Evolutionary conservation across 306 rosid genomes (phyloP).

Genomic region (Astragalus membranaceus): DNA sequence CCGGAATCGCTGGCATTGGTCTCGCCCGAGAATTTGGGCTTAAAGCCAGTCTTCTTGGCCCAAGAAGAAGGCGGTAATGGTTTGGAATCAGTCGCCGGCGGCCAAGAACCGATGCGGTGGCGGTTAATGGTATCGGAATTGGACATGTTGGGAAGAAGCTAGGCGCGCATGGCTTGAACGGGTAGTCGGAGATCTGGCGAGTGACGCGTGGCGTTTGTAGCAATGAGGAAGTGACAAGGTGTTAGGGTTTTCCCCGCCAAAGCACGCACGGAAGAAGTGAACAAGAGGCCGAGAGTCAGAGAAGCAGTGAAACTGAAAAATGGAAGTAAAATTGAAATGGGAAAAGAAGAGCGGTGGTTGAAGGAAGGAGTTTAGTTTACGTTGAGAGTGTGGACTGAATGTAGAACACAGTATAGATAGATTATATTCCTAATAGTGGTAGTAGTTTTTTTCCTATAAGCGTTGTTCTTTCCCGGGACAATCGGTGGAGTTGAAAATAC

Average conservation of each 20-base stretch:
- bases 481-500: no score
- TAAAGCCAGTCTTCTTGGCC: slow-evolving; percentile 90
- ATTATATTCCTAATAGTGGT: no score
- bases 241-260: not conserved
- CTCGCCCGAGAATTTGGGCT: slow-evolving; percentile 94
- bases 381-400: not conserved
- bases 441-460: not conserved
- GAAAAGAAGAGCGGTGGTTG: not conserved
- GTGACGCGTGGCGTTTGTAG: not conserved
- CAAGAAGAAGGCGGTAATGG: slow-evolving; percentile 85
- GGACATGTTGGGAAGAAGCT: slow-evolving; percentile 6
- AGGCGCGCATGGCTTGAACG: slow-evolving; percentile 4
- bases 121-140: slow-evolving; percentile 14
- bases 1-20: slow-evolving; percentile 63
- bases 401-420: not conserved
- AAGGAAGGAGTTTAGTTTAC: not conserved
- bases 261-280: not conserved
- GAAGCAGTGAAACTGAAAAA: not conserved
- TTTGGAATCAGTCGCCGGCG: slow-evolving; percentile 17
- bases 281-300: not conserved
- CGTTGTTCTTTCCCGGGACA: not conserved
- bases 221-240: not conserved
- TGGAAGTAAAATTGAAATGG: not conserved
- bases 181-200: slow-evolving; percentile 3
- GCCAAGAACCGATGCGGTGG: slow-evolving; percentile 1